phyloP scores from a whole-genome alignment of 2,329 filamentous ascomycete genomes.

The Plectosphaerella plurivora region DNA sequence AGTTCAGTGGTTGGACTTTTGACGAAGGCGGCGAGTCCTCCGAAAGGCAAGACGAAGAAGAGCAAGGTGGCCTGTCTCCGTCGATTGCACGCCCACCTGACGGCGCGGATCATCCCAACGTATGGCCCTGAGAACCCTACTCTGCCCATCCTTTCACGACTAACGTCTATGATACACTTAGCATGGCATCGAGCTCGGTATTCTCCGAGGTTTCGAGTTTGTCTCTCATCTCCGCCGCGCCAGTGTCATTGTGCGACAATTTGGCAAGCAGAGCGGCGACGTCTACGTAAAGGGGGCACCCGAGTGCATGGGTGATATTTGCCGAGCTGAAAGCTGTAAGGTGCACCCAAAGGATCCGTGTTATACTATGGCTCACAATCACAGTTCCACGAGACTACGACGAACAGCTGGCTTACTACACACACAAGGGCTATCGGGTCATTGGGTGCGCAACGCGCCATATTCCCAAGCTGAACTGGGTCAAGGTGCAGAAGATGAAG shows the following conservation, averaged over 20 bases:
- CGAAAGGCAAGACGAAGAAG: conserved; percentile 65
- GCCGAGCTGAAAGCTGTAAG: conserved; percentile 72
- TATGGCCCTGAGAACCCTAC: not conserved
- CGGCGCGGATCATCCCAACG: conserved; percentile 12
- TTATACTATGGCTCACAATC: conserved; percentile 7
- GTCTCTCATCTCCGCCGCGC: conserved; percentile 87
- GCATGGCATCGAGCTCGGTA: conserved; percentile 75
- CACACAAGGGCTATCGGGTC: conserved; percentile 91
- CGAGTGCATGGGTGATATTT: conserved; percentile 94
- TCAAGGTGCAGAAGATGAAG: conserved; percentile 92
- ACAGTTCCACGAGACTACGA: conserved; percentile 85
- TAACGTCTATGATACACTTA: conserved; percentile 19
- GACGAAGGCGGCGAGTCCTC: conserved; percentile 76
- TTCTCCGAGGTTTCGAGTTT: conserved; percentile 90
- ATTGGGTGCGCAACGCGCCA: conserved; percentile 93
- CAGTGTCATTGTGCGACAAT: conserved; percentile 87
- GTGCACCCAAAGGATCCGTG: conserved; percentile 22
- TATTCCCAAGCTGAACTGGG: conserved; percentile 82
- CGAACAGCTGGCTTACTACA: conserved; percentile 83
- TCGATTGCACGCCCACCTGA: conserved; percentile 81
- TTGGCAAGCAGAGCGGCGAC: conserved; percentile 77
- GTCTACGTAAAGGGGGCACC: conserved; percentile 96
- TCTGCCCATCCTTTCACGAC: too few relatives aligned
- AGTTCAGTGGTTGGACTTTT: conserved; percentile 89
- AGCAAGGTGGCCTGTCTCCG: conserved; percentile 73